Percentiles rank a stretch among this genome's conserved stretches.
These are phyloP conservation scores for Globisporangium rhizosaccharum DNA, from an alignment of 352 stramenopile genomes.

Conservation along the genomic window DNA sequence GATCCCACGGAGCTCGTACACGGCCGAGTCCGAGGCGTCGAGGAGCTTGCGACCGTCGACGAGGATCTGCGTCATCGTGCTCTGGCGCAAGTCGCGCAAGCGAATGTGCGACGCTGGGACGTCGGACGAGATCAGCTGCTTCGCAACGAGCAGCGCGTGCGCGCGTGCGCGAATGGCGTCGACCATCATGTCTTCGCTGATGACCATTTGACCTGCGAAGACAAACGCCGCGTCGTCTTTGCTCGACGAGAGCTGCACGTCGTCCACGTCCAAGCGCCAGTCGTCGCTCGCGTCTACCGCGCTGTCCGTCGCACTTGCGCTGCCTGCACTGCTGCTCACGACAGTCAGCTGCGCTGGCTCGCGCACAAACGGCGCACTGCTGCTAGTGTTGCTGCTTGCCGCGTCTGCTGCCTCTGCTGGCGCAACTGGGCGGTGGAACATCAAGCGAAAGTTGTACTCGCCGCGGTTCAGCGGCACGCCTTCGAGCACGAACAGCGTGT, in stretches of 20 bases:
- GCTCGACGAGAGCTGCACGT: conserved; percentile 43
- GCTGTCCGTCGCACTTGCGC: conserved; percentile 4
- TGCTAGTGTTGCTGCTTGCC: conserved; percentile 9
- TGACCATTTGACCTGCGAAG: conserved; percentile 56
- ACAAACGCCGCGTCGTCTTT: conserved; percentile 52
- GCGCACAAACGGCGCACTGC: background rate
- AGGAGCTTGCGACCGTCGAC: conserved; percentile 53
- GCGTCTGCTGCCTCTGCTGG: background rate
- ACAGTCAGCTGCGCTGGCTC: conserved; percentile 21
- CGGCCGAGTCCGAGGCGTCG: conserved; percentile 59
- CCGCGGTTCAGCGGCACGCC: conserved; percentile 58
- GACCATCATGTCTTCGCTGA: conserved; percentile 71
- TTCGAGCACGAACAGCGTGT: conserved; percentile 59
- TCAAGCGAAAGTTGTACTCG: conserved; percentile 75
- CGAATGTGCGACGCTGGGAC: conserved; percentile 41
- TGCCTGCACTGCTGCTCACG: background rate
- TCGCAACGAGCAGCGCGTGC: conserved; percentile 38
- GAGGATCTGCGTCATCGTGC: conserved; percentile 59
- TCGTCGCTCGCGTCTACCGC: conserved; percentile 19
- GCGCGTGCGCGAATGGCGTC: conserved; percentile 60
- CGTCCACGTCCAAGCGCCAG: conserved; percentile 51
- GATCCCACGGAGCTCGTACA: conserved; percentile 76
- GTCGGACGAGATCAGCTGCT: conserved; percentile 23
- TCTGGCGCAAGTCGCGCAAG: conserved; percentile 63
- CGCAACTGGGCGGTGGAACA: conserved; percentile 39